Base-by-base conservation (phyloP, 306 rosid genomes). In the Vicia sativa region DNA sequence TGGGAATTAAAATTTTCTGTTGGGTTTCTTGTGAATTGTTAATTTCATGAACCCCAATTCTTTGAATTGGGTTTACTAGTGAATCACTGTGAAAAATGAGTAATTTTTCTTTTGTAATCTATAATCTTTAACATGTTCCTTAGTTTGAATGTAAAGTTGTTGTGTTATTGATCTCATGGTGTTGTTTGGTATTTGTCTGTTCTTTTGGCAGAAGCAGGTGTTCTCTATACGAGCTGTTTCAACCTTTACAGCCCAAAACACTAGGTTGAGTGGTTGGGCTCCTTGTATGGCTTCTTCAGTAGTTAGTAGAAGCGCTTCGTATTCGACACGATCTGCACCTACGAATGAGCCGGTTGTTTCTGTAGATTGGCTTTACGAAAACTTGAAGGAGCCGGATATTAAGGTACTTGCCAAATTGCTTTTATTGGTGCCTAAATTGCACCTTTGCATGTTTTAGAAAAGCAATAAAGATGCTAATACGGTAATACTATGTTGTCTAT, bases 331-430 rank as follows among this genome's bases (percentile, higher is more conserved):
- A 53, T 57, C 89, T n/a, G 71, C 77, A 15, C 60, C 90, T 35
- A 65, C 84, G 12, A 79, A 65, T 62, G 97, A 95, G 67, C 92
- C 96, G n/a, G 92, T 88, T 79, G 96, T 95, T 68, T 87, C 99
- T 46, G 95, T 81, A 12, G 95, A 87, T 55, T 95, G 99, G 99
- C 97, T 95, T 43, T 87, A 85, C 74, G 82, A 85, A 60, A 84
- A 95, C 77, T 83, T 95, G 63, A 90, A 84, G 86, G 83, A 84
- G 68, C 89, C 95, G 54, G 85, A 85, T 65, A 62, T 95, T 78
- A 95, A 90, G 96, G 99, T 92, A 77, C 68, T 44, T 12, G 12
- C 45, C 12, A 81, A 70, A 19, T 50, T 1, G n/a, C 23, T 13
- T 49, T 45, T 60, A 55, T 59, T 65, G 45, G 35, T 69, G 26